These are phyloP conservation scores for Amborella trichopoda DNA, from an alignment of 164 flowering plant species.

Conservation along the genomic window DNA sequence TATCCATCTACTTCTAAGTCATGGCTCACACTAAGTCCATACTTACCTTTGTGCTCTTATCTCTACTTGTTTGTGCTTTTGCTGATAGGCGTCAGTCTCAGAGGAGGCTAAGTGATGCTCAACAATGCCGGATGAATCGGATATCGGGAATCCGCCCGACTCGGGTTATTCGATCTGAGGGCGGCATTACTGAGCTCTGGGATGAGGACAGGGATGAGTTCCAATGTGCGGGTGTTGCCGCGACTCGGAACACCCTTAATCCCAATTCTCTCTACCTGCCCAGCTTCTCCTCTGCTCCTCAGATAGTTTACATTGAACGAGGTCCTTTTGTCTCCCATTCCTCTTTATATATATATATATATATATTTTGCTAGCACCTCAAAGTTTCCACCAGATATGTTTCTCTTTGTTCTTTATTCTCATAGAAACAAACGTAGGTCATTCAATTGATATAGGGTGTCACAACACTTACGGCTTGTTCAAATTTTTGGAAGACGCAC, in stretches of 20 bases:
- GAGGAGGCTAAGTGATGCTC: conserved; percentile 4
- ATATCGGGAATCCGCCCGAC: conserved; percentile 34
- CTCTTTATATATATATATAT: neutral
- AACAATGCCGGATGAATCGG: conserved; percentile 25
- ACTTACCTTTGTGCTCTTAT: conserved; percentile 9
- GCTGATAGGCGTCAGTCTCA: neutral
- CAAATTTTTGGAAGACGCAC: neutral
- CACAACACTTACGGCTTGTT: neutral
- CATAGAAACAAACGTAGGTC: neutral
- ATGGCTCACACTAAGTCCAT: conserved; percentile 12
- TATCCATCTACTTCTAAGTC: conserved; percentile 19
- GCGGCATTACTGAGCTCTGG: conserved; percentile 40
- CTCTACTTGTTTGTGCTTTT: conserved; percentile 5
- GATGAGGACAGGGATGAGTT: conserved; percentile 26
- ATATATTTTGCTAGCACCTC: neutral
- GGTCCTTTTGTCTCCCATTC: conserved; percentile 10
- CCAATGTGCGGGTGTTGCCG: conserved; percentile 41
- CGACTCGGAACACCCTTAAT: conserved; percentile 18
- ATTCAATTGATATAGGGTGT: neutral
- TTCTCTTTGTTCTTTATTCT: neutral
- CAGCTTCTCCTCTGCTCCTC: conserved; percentile 27
- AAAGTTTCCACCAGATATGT: neutral
- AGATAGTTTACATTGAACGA: conserved; percentile 25
- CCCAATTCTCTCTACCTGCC: conserved; percentile 46
- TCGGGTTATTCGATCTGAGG: conserved; percentile 25